Conservation (phyloP, 176 grass and related monocot genomes). For the Avena eriantha region DNA sequence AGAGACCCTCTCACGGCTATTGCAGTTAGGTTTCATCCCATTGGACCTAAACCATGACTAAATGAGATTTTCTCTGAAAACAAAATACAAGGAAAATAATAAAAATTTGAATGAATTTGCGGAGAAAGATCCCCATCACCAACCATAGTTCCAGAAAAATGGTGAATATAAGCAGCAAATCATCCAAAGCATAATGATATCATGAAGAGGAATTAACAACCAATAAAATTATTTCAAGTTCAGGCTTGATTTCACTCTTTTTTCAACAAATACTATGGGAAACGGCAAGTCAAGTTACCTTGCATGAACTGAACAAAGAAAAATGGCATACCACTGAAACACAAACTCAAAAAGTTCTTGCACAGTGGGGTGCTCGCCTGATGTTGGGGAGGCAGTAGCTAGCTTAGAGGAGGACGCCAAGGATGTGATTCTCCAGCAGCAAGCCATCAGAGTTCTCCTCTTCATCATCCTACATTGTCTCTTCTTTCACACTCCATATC, state of each 20-base stretch:
- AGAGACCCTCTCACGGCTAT: constrained; percentile 77
- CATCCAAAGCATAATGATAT: no score
- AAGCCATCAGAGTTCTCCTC: not conserved
- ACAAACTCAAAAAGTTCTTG: not conserved
- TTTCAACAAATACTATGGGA: not conserved
- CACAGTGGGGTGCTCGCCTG: not conserved
- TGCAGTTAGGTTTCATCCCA: constrained; percentile 87
- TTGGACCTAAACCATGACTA: constrained; percentile 60
- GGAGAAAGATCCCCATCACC: no score
- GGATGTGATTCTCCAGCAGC: not conserved
- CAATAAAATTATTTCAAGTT: no score
- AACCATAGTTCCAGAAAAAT: no score
- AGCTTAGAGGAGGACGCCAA: not conserved
- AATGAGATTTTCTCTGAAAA: not conserved
- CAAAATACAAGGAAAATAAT: not conserved
- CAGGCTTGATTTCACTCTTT: no score
- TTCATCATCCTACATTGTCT: no score
- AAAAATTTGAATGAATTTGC: not conserved
- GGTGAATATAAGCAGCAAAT: no score
- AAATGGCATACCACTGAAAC: not conserved
- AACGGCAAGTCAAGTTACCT: not conserved
- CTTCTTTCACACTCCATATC: no score
- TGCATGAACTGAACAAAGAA: not conserved
- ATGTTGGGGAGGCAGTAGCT: not conserved
- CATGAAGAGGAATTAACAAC: no score